A percentile compares a stretch with the other conserved stretches of the same genome.
These are phyloP conservation scores for Lasiosphaeria hispida DNA, from an alignment of 495 filamentous ascomycete genomes.

Conservation along the genomic window DNA sequence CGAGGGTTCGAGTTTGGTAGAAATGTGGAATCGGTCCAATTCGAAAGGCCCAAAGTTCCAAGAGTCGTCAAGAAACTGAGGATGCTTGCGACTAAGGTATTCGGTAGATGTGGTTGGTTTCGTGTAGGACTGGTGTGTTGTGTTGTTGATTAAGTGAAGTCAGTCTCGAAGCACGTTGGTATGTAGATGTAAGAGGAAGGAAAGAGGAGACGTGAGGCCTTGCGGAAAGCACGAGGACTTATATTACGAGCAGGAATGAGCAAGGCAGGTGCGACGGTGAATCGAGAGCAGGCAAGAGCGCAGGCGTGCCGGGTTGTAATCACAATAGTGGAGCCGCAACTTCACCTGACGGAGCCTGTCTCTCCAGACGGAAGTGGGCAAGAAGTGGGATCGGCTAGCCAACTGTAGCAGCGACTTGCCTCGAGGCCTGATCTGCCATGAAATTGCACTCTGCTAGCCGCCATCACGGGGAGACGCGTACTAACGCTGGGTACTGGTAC, in stretches of 20 bases:
- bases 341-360: neutral
- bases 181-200: neutral
- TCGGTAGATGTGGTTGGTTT: constrained; percentile 2
- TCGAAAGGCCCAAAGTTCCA: constrained; percentile 1
- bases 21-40: constrained; percentile 5
- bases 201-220: neutral
- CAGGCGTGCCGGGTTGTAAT: neutral
- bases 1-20: neutral
- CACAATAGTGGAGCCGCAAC: constrained; percentile 5
- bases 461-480: too few relatives aligned
- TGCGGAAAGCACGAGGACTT: constrained; percentile 13
- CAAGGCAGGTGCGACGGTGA: constrained; percentile 7
- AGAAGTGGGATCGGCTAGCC: neutral
- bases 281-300: neutral
- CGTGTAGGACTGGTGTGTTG: too few relatives aligned
- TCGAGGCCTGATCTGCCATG: too few relatives aligned
- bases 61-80: neutral
- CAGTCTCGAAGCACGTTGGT: too few relatives aligned
- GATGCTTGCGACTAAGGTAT: neutral
- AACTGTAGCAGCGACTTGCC: too few relatives aligned
- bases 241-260: constrained; percentile 6
- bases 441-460: too few relatives aligned
- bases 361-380: constrained; percentile 4
- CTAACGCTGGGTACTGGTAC: too few relatives aligned
- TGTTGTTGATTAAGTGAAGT: too few relatives aligned